Percentiles rank a stretch among this genome's conserved stretches.
Conservation (phyloP, 2,329 filamentous ascomycete genomes). For the Venturiaceae sp. region DNA sequence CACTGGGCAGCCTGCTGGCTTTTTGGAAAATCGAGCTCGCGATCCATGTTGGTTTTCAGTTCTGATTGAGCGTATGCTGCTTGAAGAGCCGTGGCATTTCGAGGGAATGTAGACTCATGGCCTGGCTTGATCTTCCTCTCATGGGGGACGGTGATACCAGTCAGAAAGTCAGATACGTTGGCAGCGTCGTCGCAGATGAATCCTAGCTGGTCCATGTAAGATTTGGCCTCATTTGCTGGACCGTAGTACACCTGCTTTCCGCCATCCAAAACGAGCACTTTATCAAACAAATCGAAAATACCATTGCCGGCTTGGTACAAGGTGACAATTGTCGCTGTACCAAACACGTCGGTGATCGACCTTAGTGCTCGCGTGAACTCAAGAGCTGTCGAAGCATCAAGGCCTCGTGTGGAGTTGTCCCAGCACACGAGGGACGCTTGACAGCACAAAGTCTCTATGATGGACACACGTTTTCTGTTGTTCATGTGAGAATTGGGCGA, state of each 20-base stretch:
- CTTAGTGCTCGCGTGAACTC: constrained; percentile 47
- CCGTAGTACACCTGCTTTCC: constrained; percentile 72
- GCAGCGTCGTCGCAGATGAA: constrained; percentile 58
- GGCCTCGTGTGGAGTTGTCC: constrained; percentile 38
- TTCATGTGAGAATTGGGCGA: background rate
- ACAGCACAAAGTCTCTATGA: constrained; percentile 59
- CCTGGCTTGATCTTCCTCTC: constrained; percentile 49
- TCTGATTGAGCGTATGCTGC: constrained; percentile 6
- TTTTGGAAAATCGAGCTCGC: constrained; percentile 4
- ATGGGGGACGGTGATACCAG: constrained; percentile 53
- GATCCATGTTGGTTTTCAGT: constrained; percentile 17
- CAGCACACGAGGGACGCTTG: constrained; percentile 39
- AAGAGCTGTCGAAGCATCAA: constrained; percentile 48
- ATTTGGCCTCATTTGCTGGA: constrained; percentile 45
- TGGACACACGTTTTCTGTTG: constrained; percentile 45
- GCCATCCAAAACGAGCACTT: constrained; percentile 60
- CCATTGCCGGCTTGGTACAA: constrained; percentile 43
- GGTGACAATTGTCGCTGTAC: constrained; percentile 42
- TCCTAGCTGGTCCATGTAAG: constrained; percentile 59
- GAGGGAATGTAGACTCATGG: constrained; percentile 51
- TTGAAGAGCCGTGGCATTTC: constrained; percentile 60
- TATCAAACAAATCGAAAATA: constrained; percentile 50
- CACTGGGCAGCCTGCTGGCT: constrained; percentile 11
- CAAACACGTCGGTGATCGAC: constrained; percentile 38
- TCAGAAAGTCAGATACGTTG: constrained; percentile 61